Evolutionary conservation across 257 asterid species (phyloP), one percentile per base, ranked within the genome.

Genomic region (Thymus quinquecostatus): DNA sequence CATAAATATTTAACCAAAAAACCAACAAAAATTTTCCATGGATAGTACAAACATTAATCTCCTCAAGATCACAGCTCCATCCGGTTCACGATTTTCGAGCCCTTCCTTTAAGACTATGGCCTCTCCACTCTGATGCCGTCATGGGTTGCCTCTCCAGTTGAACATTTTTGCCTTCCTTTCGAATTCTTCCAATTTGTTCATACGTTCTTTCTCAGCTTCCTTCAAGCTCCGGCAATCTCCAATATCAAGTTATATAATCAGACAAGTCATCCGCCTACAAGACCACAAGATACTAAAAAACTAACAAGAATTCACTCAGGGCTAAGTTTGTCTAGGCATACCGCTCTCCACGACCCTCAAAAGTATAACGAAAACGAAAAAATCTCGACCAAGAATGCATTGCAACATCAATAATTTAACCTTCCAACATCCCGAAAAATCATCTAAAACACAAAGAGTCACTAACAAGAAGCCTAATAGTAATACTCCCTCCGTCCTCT

Each of bases 111-210:
- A 21, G 21, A 21, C 21, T 21, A 21, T 21, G 21, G 21, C 21
- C 21, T 21, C 98, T 94, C 99, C 99, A 94, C 60, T 94, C 99
- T 34, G 98, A 89, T 58, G 99, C 94, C 95, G 91, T 80, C 72
- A 89, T 82, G 59, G 91, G 97, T 83, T 94, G 98, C 87, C 99
- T 91, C 80, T 94, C 98, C 72, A 94, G 76, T 79, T 94, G 99
- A 76, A 89, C 89, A 81, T 92, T 91, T 61, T 21, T 21, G 97
- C 99, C 77, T 85, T 89, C 73, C 97, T 86, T 74, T 94, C 97
- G 45, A 89, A 82, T 72, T 94, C 99, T 83, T 94, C 96, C 77
- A 86, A 68, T 51, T 77, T 79, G 79, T 75, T 82, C 67, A 89
- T 53, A 65, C 99, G 79, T 64, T 86, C 95, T 71, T 80, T 90